A percentile compares a stretch with the other conserved stretches of the same genome.
phyloP scores from a whole-genome alignment of 306 rosid genomes.

The Datisca glomerata region DNA sequence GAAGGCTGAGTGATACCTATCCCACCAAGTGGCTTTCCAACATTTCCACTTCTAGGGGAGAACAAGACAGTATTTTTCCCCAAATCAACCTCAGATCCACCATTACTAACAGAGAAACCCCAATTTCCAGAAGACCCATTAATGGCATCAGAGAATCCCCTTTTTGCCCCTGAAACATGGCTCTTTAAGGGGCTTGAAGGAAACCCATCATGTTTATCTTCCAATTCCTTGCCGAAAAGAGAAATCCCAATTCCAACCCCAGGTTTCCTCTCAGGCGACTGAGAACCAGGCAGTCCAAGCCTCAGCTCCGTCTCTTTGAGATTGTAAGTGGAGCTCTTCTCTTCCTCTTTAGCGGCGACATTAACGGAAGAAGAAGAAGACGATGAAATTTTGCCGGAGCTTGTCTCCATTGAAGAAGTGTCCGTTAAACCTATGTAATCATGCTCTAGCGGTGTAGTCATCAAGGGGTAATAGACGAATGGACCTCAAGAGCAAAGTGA shows the following conservation, averaged over 20 bases:
- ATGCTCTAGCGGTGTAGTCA: conserved; percentile 61
- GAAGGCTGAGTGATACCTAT: conserved; percentile 24
- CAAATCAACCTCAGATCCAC: conserved; percentile 56
- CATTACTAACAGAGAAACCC: conserved; percentile 48
- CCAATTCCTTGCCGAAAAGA: conserved; percentile 55
- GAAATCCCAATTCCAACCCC: conserved; percentile 30
- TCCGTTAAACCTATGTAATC: conserved; percentile 71
- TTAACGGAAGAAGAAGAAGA: conserved; percentile 34
- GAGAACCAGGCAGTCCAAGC: conserved; percentile 76
- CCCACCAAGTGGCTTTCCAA: conserved; percentile 23
- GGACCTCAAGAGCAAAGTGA: too few species aligned
- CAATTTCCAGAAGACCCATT: conserved; percentile 50
- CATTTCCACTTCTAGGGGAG: conserved; percentile 41
- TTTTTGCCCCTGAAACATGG: conserved; percentile 51
- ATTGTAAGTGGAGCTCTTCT: conserved; percentile 34
- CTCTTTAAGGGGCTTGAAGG: conserved; percentile 31
- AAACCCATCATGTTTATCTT: conserved; percentile 37
- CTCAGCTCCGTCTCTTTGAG: conserved; percentile 88
- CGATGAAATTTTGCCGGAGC: conserved; percentile 36
- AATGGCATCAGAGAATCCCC: conserved; percentile 77
- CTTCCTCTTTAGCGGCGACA: conserved; percentile 29
- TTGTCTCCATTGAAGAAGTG: conserved; percentile 46
- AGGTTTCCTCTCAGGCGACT: conserved; percentile 54
- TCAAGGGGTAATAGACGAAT: too few species aligned
- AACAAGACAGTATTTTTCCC: conserved; percentile 35